Base-by-base conservation (phyloP, 2,329 filamentous ascomycete species). In the Neoascochyta sp. region DNA sequence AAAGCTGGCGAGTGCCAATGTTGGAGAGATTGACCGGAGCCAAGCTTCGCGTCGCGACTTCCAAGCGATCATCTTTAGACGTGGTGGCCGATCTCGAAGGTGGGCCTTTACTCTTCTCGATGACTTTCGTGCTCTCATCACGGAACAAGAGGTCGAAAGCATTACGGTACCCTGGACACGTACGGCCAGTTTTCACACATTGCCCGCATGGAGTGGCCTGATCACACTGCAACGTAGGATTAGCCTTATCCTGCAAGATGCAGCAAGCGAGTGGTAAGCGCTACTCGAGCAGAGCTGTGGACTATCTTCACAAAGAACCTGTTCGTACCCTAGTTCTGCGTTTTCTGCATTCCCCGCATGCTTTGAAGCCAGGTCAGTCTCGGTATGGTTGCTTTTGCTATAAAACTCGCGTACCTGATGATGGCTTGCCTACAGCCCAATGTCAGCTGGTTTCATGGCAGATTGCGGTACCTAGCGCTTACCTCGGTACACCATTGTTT, bases 331-430 rank as follows among this genome's bases (percentile, higher is more conserved):
- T 45, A 18, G 31, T 56, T 24, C 53, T 49, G n/a, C 49, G 44
- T 37, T 52, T 52, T 24, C 54, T 44, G 32, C 53, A 58, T 43
- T 54, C 50, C 24, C 40, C 48, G 33, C 52, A 56, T 19, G 45
- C 39, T 26, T 28, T n/a, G 3, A 16, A 16, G 6, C 15, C 5
- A 22, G 13, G 21, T 34, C 21, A 34, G 27, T 27, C 8, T 16
- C 25, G 13, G 11, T 11, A 16, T 23, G 25, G 13, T 21, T 10
- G 10, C 7, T 3, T 22, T 13, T 20, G 27, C 11, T 12, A 5
- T 31, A 14, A 20, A 24, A 18, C 24, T 11, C 16, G 11, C 34
- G 21, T 16, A 38, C 35, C 47, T 23, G 43, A 29, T 26, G 43
- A 50, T 26, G 47, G 47, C 36, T 45, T 49, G 33, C 47, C 47